phyloP scores from a whole-genome alignment of 2,329 filamentous ascomycete genomes.

The Aspergillus clavatus region DNA sequence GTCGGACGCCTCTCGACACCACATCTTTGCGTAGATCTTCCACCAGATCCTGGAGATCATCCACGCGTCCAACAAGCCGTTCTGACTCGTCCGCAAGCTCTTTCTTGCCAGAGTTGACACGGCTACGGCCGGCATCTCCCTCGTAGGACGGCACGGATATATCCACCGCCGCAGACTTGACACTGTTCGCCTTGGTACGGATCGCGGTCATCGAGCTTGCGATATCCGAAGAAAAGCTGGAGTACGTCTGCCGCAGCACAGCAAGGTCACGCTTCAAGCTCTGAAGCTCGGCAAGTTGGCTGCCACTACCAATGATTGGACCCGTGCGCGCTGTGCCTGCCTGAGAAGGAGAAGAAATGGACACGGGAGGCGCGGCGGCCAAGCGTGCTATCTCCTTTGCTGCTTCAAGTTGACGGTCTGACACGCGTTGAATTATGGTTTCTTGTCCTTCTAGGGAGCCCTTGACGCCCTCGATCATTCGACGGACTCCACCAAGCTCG shows the following conservation, averaged over 20 bases:
- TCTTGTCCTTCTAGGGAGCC: constrained; percentile 80
- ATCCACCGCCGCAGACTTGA: constrained; percentile 71
- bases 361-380: constrained; percentile 45
- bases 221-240: constrained; percentile 82
- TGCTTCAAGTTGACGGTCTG: constrained; percentile 83
- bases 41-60: constrained; percentile 94
- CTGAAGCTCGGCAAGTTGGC: constrained; percentile 73
- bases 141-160: constrained; percentile 66
- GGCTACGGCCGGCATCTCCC: constrained; percentile 74
- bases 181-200: constrained; percentile 71
- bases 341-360: constrained; percentile 21
- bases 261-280: constrained; percentile 82
- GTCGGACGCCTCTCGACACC: constrained; percentile 84
- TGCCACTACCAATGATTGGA: constrained; percentile 43
- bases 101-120: constrained; percentile 84
- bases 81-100: constrained; percentile 82
- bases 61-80: constrained; percentile 82
- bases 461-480: constrained; percentile 80
- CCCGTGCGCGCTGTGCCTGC: constrained; percentile 22
- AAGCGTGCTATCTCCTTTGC: constrained; percentile 77
- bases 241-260: constrained; percentile 87
- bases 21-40: constrained; percentile 98
- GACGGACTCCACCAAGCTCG: constrained; percentile 72
- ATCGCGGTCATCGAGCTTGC: constrained; percentile 81
- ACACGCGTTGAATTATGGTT: constrained; percentile 75